Evolutionary conservation across 306 rosid species (phyloP), one percentile per base, ranked within the genome.

Genomic region (Cajanus cajan): DNA sequence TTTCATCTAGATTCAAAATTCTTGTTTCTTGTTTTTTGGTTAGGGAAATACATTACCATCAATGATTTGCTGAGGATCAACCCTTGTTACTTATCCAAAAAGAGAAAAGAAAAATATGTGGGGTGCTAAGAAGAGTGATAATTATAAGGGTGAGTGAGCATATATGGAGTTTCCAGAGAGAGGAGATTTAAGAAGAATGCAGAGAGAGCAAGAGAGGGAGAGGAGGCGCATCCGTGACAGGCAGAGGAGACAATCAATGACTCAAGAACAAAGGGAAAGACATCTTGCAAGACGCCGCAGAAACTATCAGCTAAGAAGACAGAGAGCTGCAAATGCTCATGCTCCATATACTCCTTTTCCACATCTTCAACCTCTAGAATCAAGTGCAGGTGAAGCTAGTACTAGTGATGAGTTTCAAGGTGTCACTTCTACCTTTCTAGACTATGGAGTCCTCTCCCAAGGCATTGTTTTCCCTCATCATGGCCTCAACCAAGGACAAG

Each of bases 271-370:
- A 80, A 88, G 94, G 51, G 97, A 94, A 50, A 82, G 88, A 44
- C 98, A 90, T 64, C 92, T 92, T 8, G 96, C 94, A 0, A 80
- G 98, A n/a, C 91, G 98, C 15, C 89, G 97, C n/a, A 81, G 90
- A 77, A 94, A 92, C 79, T 92, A 91, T 18, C 97, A 90, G 40
- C 87, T 94, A 4, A 51, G 97, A 68, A 85, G 94, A 79, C 85
- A 89, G n/a, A 89, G 90, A 86, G 90, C 88, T 75, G 91, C 84
- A 16, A 80, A 74, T 50, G 72, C 37, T 66, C 33, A 73, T 37
- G 73, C 66, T 8, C 65, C 79, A 6, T 68, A 28, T n/a, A 74
- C 76, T 70, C 70, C 65, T 55, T 15, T 69, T 12, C 63, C 43
- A 70, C 77, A 71, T 4, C n/a, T 58, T 48, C 77, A 48, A 16